Evolutionary conservation across 371 early-diverging fungal genomes (phyloP), one percentile per base, ranked within the genome.

Genomic region (Mucor sp.): DNA sequence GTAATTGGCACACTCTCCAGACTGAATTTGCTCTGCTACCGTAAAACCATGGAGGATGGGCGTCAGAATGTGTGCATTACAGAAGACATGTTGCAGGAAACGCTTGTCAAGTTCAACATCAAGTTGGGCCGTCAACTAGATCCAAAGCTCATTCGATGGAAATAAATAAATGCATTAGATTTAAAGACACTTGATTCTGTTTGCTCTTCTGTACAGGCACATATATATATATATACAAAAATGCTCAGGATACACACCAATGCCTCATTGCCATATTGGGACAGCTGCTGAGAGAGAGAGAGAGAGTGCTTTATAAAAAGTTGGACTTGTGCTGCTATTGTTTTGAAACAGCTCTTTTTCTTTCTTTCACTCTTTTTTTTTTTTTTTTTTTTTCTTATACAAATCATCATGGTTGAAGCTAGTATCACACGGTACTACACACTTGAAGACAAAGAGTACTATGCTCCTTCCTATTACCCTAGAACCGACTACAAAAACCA

Each of bases 361-460:
- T 12, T 14, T 57, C 6, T 25, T 19, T 19, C 9, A 30, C 6
- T 30, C 32, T 56, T 56, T 19, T 56, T 14, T 56, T 12, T 23
- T 32, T 56, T 15, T 56, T 5, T 28, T 15, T 56, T 56, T 19
- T 32, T 14, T 32, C n/a, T 32, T 33, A 32, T 15, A 30, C 25
- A 17, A 2, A 1, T 32, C 6, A 63, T 23, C 32, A 72, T 72
- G 72, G 72, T 72, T 48, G 72, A 72, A 72, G 68, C 72, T 12
- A 68, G 72, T 37, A 68, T 72, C 62, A 72, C 75, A 15, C 48
- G 35, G 4, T 71, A 68, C 44, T 75, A 75, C 27, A 63, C 69
- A 35, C 69, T 75, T 27, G 72, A 71, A 61, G 75, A 75, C 23
- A 75, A 75, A 62, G 72, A 71, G 44, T 75, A 75, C 30, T 55